Base-by-base conservation (phyloP, 345 rosid species). In the Jatropha curcas region DNA sequence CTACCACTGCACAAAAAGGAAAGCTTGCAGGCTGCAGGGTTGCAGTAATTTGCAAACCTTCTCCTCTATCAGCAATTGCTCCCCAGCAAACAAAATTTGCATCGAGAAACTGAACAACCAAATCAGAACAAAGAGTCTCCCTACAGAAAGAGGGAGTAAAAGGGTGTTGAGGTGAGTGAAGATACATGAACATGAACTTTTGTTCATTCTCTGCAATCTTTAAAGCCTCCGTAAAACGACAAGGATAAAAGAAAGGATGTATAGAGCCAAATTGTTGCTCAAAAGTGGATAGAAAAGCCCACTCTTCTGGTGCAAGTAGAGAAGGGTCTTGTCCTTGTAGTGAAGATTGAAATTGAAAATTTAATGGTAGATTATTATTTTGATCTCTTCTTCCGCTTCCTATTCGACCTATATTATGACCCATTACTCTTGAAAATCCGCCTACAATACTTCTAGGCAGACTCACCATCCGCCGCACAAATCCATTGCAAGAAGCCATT, bases 1-100 rank as follows among this genome's bases (percentile, higher is more conserved):
- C 89, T 3, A 89, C 80, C 16, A 87, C 81, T 0, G 87, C 87
- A 69, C 87, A 87, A 75, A 77, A 89, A 0, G 93, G 93, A 74
- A 82, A 89, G 73, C 80, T 80, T 25, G 81, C 66, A 9, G 87
- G 87, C 31, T 58, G 76, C 56, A 89, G 24, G 1, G 83, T 31
- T 41, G 71, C 70, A 24, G 79, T 82, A 87, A 84, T 82, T 24
- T 84, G 88, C 72, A 77, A 61, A 20, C 91, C 91, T 70, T 85
- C 86, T 68, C 86, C 89, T 65, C 78, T 68, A 74, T 87, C 80
- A 0, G 84, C 82, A 14, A 84, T 61, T 16, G 76, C 86, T 46
- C 88, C 88, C 90, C 89, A 87, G 72, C 65, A 75, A 33, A 89
- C 74, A 73, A 89, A 89, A n/a, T 89, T 87, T 12, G 84, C 79